These are phyloP conservation scores for Suillus subluteus DNA, from an alignment of 768 basidiomycete species.

Conservation along the genomic window DNA sequence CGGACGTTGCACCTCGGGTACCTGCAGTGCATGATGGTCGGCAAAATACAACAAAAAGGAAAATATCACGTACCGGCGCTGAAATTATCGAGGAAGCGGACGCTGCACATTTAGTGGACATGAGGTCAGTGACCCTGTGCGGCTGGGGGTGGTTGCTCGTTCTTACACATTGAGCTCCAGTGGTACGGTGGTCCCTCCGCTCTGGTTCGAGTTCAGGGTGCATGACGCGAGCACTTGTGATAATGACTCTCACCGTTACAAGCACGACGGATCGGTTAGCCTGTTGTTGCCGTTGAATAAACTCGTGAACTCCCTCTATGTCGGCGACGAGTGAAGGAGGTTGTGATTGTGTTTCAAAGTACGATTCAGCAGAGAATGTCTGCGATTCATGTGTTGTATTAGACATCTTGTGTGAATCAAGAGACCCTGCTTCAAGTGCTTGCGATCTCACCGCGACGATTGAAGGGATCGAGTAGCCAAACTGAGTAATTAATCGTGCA, in stretches of 20 bases:
- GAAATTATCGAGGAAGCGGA: conserved; percentile 98
- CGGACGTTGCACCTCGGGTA: conserved; percentile 95
- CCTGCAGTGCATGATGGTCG: conserved; percentile 47
- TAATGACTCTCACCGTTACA: conserved; percentile 74
- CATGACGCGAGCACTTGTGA: conserved; percentile 2
- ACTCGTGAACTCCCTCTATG: conserved; percentile 63
- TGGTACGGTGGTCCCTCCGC: conserved; percentile 97
- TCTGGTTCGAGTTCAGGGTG: conserved; percentile 51
- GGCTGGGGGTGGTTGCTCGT: conserved; percentile 7
- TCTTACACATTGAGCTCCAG: conserved; percentile 99
- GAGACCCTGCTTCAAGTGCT: background rate
- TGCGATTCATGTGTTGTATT: conserved; percentile 18
- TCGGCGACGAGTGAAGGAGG: conserved; percentile 76
- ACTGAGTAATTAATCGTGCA: background rate
- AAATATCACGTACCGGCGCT: conserved; percentile 73
- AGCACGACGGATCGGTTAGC: conserved; percentile 81
- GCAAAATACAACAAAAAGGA: conserved; percentile 3
- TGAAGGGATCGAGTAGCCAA: background rate
- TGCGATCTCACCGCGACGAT: background rate
- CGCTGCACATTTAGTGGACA: conserved; percentile 54
- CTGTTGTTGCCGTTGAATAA: conserved; percentile 68
- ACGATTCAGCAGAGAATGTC: conserved; percentile 82
- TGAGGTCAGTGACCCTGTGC: conserved; percentile 24
- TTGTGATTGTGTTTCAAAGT: conserved; percentile 86
- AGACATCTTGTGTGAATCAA: conserved; percentile 19